Base-by-base conservation (phyloP, 352 stramenopile genomes). In the Thalassiosira exigua region DNA sequence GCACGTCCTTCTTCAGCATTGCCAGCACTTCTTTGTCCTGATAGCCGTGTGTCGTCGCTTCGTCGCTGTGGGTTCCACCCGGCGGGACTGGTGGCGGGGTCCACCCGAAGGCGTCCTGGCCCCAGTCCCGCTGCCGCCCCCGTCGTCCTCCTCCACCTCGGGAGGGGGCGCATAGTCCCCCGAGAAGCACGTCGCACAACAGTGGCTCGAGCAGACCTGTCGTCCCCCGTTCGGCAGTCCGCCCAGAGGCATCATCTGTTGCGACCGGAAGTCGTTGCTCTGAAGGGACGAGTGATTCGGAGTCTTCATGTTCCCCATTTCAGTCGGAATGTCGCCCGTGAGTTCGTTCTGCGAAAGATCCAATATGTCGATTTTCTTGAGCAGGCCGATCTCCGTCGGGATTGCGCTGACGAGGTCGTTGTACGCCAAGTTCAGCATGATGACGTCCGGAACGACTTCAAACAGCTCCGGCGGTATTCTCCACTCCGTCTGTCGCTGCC, bases 291-390 rank as follows among this genome's bases (percentile, higher is more conserved):
- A 12, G 27, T 78, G 68, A 56, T 83, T 53, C 9, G 83, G 29
- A 7, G 24, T 67, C 12, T 57, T 52, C 58, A 87, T 68, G 9
- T 61, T 75, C n/a, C 66, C 70, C 33, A 89, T 41, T 19, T 75
- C 67, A 4, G 46, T 39, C 3, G 85, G 81, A 29, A 91, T 80
- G 0, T 52, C 56, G 12, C 61, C 59, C 19, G 67, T 88, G 9
- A 91, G 56, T 57, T 86, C 22, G 74, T 93, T 93, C 5, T 79
- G 66, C 19, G 84, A 79, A 7, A 93, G 69, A 66, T 86, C 84
- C 17, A 91, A 46, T 29, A 74, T 69, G 11, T 66, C 58, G 3
- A 80, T 14, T 36, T 59, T 64, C 50, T 41, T 58, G 41, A 84
- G 50, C 48, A 56, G 44, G 33, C 75, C 75, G 65, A 83, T 72